phyloP scores from a whole-genome alignment of 106 monocot species.

The Dioscorea alata region DNA sequence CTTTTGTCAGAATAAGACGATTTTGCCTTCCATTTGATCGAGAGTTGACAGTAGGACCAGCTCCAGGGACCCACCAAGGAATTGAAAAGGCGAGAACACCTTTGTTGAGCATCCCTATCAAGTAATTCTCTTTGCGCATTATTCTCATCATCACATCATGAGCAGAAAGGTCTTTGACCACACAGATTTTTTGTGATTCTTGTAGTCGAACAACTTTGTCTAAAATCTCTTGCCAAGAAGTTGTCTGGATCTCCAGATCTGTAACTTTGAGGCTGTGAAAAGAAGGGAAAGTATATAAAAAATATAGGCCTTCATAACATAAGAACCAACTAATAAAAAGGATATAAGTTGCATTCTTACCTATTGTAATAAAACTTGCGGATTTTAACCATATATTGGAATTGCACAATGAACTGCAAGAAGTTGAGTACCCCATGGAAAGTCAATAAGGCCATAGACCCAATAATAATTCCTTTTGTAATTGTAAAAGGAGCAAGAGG shows the following conservation, averaged over 20 bases:
- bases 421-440: conserved; percentile 85
- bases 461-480: conserved; percentile 67
- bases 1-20: conserved; percentile 81
- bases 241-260: conserved; percentile 84
- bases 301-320: neutral
- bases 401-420: conserved; percentile 81
- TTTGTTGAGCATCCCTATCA: conserved; percentile 98
- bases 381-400: conserved; percentile 65
- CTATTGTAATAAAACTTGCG: conserved; percentile 68
- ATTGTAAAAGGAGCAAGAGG: conserved; percentile 91
- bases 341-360: conserved; percentile 27
- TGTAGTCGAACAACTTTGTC: conserved; percentile 85
- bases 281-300: conserved; percentile 14
- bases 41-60: conserved; percentile 58
- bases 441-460: conserved; percentile 70
- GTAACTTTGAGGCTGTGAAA: conserved; percentile 66
- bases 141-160: conserved; percentile 94
- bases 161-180: conserved; percentile 86
- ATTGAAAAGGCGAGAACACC: conserved; percentile 86
- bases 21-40: conserved; percentile 48
- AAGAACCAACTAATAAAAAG: neutral
- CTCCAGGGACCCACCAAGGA: conserved; percentile 77
- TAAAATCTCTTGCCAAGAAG: conserved; percentile 74
- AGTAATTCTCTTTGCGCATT: conserved; percentile 98
- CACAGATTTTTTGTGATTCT: conserved; percentile 68